Conservation (phyloP, 139 green algal species). For the Diplosphaera chodatii region DNA sequence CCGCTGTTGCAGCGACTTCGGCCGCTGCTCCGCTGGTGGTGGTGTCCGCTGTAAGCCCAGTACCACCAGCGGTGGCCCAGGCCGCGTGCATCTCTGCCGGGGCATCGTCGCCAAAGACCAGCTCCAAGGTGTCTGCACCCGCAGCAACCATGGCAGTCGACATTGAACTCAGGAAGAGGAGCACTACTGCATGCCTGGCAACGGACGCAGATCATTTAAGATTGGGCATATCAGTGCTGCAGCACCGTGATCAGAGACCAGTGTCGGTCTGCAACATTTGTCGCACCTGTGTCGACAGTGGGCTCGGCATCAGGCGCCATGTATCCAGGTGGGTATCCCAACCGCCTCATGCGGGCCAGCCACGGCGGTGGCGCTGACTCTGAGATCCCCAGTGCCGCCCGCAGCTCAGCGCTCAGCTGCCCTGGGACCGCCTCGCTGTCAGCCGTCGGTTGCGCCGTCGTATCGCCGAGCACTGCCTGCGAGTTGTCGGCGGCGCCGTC, state of each 20-base stretch:
- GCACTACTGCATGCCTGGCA: no score
- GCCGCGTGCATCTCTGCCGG: background rate
- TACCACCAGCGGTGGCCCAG: background rate
- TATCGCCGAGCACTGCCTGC: background rate
- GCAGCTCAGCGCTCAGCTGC: conserved; percentile 16
- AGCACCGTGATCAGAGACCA: background rate
- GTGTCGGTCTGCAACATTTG: background rate
- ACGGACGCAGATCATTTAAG: no score
- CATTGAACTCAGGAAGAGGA: background rate
- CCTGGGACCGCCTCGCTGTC: conserved; percentile 18
- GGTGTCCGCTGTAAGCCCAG: background rate
- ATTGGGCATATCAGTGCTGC: background rate
- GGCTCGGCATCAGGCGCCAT: background rate
- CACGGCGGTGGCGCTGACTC: conserved; percentile 28
- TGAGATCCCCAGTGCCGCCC: conserved; percentile 19
- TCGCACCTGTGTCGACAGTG: background rate
- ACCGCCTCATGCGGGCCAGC: conserved; percentile 31
- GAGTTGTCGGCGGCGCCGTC: background rate
- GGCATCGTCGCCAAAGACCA: background rate
- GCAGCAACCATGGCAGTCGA: background rate
- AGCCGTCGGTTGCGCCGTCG: no score
- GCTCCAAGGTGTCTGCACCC: background rate
- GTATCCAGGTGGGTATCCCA: conserved; percentile 34
- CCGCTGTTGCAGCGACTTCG: background rate
- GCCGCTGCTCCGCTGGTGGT: background rate